phyloP scores from a whole-genome alignment of 2,329 filamentous ascomycete species.

The Sporothrix inflata region DNA sequence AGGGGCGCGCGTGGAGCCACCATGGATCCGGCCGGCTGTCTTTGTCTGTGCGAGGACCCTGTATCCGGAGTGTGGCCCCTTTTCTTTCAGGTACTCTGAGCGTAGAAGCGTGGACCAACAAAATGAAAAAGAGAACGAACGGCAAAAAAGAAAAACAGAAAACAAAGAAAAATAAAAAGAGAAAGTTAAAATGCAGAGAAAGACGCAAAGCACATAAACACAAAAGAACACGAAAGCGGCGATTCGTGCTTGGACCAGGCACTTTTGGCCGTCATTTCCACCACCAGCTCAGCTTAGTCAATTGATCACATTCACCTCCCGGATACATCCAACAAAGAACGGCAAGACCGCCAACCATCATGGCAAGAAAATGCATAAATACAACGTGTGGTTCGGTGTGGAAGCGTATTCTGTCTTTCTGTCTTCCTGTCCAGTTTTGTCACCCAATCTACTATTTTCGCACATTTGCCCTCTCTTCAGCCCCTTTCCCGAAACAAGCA shows the following conservation, averaged over 20 bases:
- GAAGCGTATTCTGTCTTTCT: background rate
- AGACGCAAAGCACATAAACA: background rate
- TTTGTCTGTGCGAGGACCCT: no score
- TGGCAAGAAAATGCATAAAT: no score
- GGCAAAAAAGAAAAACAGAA: background rate
- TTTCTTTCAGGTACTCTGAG: no score
- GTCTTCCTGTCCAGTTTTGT: background rate
- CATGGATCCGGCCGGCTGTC: no score
- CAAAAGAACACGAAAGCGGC: background rate
- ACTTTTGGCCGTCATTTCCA: slow-evolving; percentile 1
- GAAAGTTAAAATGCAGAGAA: background rate
- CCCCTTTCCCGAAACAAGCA: background rate
- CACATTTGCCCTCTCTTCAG: background rate
- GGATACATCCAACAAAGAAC: background rate
- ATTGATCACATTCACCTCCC: background rate
- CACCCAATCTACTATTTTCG: no score
- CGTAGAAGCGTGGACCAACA: no score
- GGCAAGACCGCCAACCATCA: background rate
- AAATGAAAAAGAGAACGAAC: background rate
- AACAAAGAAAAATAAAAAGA: background rate
- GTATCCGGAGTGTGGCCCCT: no score
- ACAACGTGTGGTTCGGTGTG: no score
- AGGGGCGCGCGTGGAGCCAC: background rate
- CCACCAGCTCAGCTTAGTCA: background rate
- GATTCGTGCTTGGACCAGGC: background rate